phyloP scores from a whole-genome alignment of 306 rosid species.

The Vigna unguiculata region DNA sequence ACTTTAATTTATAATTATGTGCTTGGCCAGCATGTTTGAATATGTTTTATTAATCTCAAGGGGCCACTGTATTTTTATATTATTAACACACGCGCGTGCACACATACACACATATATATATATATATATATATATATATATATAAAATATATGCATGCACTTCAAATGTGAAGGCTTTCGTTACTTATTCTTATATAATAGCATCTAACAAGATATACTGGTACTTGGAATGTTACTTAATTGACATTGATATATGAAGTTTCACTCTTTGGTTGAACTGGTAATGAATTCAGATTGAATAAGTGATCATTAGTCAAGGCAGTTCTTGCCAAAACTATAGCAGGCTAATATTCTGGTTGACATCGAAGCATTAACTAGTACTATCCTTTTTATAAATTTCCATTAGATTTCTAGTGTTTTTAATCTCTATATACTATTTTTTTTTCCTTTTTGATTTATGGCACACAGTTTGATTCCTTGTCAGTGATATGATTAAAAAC shows the following conservation, averaged over 20 bases:
- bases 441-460: no score
- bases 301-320: neutral
- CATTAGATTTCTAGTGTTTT: no score
- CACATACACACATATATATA: no score
- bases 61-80: neutral
- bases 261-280: neutral
- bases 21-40: neutral
- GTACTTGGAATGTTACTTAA: conserved; percentile 2
- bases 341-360: neutral
- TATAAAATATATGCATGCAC: neutral
- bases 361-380: no score
- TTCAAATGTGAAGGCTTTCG: neutral
- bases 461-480: no score
- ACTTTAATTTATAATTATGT: conserved; percentile 39
- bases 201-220: neutral
- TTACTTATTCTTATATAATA: neutral
- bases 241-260: neutral
- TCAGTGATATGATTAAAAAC: no score
- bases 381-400: no score
- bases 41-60: neutral
- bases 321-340: neutral
- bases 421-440: no score
- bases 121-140: no score
- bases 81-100: no score
- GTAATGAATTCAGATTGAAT: neutral